Percentiles rank a stretch among this genome's conserved stretches.
Conservation (phyloP, 202 grass and related monocot genomes). For the Schoenoplectus tabernaemontani region DNA sequence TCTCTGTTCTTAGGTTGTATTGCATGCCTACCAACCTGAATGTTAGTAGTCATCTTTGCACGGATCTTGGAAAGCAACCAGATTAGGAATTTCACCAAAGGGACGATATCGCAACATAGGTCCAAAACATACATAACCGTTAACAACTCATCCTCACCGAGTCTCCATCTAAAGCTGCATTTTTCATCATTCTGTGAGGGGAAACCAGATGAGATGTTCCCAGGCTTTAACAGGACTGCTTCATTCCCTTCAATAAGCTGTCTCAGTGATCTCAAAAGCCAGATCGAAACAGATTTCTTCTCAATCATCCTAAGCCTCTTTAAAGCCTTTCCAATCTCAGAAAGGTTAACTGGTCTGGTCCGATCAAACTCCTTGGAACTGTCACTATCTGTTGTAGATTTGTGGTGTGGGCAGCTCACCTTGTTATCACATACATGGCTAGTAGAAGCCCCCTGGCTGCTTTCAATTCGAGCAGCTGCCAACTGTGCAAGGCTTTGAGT, state of each 20-base stretch:
- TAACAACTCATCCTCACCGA: slow-evolving; percentile 82
- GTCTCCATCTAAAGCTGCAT: slow-evolving; percentile 47
- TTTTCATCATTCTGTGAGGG: slow-evolving; percentile 46
- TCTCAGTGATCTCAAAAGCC: slow-evolving; percentile 78
- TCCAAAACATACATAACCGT: slow-evolving; percentile 85
- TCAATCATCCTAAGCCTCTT: slow-evolving; percentile 84
- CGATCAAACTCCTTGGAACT: slow-evolving; percentile 56
- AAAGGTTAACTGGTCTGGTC: slow-evolving; percentile 37
- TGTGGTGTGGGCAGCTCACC: slow-evolving; percentile 73
- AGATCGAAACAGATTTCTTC: slow-evolving; percentile 78
- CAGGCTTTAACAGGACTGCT: slow-evolving; percentile 47
- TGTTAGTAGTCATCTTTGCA: slow-evolving; percentile 33
- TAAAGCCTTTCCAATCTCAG: slow-evolving; percentile 69
- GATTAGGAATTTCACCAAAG: slow-evolving; percentile 62
- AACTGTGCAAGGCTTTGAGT: slow-evolving; percentile 93
- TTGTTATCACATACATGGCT: slow-evolving; percentile 98
- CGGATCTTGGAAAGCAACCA: slow-evolving; percentile 78
- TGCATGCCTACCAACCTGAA: slow-evolving; percentile 48
- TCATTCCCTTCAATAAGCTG: slow-evolving; percentile 91
- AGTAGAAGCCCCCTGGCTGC: slow-evolving; percentile 88
- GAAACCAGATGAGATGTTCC: slow-evolving; percentile 40
- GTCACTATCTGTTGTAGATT: slow-evolving; percentile 52
- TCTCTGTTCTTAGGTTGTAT: slow-evolving; percentile 65
- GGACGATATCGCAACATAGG: slow-evolving; percentile 77
- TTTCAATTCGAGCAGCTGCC: slow-evolving; percentile 81